Conservation (phyloP, 1,284 basidiomycete species). For the Gymnopus androsaceus region DNA sequence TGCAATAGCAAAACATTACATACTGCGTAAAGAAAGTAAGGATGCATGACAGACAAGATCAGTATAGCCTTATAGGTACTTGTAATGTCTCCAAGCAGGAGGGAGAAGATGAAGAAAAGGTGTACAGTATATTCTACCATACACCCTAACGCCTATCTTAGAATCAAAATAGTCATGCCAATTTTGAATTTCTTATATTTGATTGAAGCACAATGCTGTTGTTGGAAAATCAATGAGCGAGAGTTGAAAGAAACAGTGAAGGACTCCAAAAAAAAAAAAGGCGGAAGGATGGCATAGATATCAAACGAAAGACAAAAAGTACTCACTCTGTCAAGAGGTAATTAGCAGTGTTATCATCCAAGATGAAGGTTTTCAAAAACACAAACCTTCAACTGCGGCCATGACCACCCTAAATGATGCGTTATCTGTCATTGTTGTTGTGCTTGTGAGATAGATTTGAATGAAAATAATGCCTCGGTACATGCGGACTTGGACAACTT, state of each 20-base stretch:
- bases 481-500: conserved; percentile 41
- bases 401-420: conserved; percentile 90
- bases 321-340: conserved; percentile 67
- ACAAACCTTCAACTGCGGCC: conserved; percentile 88
- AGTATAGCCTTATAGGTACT: no score
- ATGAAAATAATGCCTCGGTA: neutral
- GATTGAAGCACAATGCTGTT: conserved; percentile 60
- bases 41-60: no score
- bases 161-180: no score
- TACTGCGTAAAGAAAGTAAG: no score
- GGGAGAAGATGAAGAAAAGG: no score
- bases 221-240: conserved; percentile 13
- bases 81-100: no score
- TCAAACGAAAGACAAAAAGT: conserved; percentile 31
- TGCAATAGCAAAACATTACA: no score
- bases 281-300: conserved; percentile 7
- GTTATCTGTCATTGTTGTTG: conserved; percentile 91
- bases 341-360: neutral
- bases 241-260: conserved; percentile 17
- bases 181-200: conserved; percentile 57
- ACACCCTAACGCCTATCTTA: no score
- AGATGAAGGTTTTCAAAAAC: no score
- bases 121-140: no score
- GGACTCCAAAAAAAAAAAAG: no score
- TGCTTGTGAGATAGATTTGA: no score